Evolutionary conservation across 1,139 yeast species (phyloP).

Genomic region (Kodamaea derodonti): DNA sequence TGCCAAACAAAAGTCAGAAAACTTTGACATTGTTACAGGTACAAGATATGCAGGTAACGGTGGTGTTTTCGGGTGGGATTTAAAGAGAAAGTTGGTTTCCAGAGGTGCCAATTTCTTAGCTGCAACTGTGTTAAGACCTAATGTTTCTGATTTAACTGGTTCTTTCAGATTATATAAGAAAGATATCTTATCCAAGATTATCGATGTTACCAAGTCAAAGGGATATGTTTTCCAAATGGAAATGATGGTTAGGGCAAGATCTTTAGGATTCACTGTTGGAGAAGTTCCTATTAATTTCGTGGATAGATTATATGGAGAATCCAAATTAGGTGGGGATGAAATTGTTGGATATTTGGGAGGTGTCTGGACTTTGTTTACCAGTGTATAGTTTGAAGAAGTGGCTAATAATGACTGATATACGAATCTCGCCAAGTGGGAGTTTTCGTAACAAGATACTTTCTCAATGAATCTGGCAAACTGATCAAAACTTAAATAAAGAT

Average conservation of each 20-base stretch:
- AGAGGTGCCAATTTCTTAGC: conserved; percentile 83
- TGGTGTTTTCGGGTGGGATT: conserved; percentile 84
- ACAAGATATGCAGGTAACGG: conserved; percentile 81
- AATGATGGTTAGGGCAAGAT: conserved; percentile 81
- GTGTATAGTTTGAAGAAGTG: too few relatives aligned
- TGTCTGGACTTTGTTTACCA: conserved; percentile 66
- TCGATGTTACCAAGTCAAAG: conserved; percentile 67
- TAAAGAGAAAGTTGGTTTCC: conserved; percentile 73
- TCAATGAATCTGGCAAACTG: too few relatives aligned
- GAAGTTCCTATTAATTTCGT: conserved; percentile 81
- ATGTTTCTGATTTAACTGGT: conserved; percentile 75
- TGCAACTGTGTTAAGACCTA: conserved; percentile 66
- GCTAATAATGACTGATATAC: too few relatives aligned
- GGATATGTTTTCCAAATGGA: conserved; percentile 90
- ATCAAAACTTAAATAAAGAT: too few relatives aligned
- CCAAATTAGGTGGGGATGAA: conserved; percentile 80
- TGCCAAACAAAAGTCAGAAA: conserved; percentile 57
- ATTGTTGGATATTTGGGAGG: conserved; percentile 75
- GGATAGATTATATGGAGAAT: conserved; percentile 77
- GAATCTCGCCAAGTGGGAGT: too few relatives aligned
- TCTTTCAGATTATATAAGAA: conserved; percentile 76
- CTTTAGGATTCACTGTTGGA: conserved; percentile 66
- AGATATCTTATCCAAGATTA: conserved; percentile 62
- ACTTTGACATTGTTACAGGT: conserved; percentile 81
- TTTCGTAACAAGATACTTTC: too few relatives aligned